Evolutionary conservation across 2,329 filamentous ascomycete genomes (phyloP), one percentile per base, ranked within the genome.

Genomic region (Alternaria longipes): DNA sequence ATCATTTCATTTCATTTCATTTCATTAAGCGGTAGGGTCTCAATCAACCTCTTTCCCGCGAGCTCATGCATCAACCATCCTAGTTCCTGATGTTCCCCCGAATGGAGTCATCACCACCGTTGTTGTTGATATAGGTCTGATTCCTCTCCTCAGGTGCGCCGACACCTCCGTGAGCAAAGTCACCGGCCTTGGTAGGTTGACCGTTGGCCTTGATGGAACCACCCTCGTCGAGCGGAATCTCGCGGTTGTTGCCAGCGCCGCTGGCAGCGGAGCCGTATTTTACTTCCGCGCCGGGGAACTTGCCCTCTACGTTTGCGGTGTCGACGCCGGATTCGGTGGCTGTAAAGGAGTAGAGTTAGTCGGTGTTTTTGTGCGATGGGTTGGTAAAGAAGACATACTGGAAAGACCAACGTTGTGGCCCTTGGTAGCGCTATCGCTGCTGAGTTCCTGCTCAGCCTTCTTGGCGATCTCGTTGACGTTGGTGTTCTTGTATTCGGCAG

Each of bases 371-470:
- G 9, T n/a, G 30, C 36, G 8, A 14, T 9, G 40, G n/a, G 7
- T 5, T 24, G 38, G n/a, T 24, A 20, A 5, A 34, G 20, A 18
- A 34, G 38, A 69, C 70, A 9, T 78, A 82, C 80, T 77, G 44
- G 77, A 80, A 54, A 80, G 76, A 54, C 76, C 79, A 32, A 68
- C 66, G 5, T 50, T 50, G 40, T 78, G 66, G 46, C 81, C 80
- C 30, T 76, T 67, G 64, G 81, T 81, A 9, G 79, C 79, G 14
- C 68, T 59, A 34, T 80, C 65, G 8, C 80, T 80, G 73, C 84
- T 83, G 54, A 84, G 77, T 57, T 85, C 82, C 18, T 74, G 74
- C 77, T 85, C 82, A 11, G 83, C 83, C 65, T 84, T 75, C 67
- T 81, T 73, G 54, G 84, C 82, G 68, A 84, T 72, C 28, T 77